A percentile compares a stretch with the other conserved stretches of the same genome.
These are phyloP conservation scores for Polygonum maritimum DNA, from an alignment of 148 eudicot species.

Conservation along the genomic window DNA sequence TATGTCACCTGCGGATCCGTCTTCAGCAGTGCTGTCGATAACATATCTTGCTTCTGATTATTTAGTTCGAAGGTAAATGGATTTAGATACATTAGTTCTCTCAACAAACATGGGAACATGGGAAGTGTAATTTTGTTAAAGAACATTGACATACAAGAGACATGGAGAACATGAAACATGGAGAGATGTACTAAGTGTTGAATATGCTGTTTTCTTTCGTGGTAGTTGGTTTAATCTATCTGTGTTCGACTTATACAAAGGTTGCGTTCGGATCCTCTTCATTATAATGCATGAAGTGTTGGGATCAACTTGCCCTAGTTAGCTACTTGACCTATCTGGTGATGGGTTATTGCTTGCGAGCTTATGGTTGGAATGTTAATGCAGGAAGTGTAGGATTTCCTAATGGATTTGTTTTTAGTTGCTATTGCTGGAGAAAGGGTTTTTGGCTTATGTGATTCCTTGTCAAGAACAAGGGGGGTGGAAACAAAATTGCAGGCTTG, in stretches of 20 bases:
- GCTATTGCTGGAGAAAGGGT: not conserved
- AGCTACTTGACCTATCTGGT: not conserved
- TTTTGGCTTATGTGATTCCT: not conserved
- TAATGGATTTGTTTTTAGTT: not conserved
- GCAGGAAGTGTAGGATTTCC: not conserved
- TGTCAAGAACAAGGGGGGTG: not conserved
- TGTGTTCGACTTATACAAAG: not conserved
- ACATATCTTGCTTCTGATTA: not conserved
- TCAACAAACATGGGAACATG: conserved; percentile 1
- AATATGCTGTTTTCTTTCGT: not conserved
- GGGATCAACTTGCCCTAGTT: not conserved
- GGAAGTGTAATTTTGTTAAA: not conserved
- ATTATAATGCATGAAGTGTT: not conserved
- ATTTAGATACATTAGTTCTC: not conserved
- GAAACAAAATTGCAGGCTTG: not conserved
- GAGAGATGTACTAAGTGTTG: not conserved
- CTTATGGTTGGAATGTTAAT: not conserved
- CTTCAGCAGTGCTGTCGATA: not conserved
- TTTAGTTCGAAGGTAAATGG: not conserved
- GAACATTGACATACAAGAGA: not conserved
- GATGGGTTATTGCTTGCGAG: not conserved
- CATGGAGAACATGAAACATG: not conserved
- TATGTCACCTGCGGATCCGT: not conserved
- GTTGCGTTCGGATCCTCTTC: not conserved
- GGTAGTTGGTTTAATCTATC: not conserved